Evolutionary conservation across 2,329 filamentous ascomycete genomes (phyloP).

Genomic region (Epichloe elymi): DNA sequence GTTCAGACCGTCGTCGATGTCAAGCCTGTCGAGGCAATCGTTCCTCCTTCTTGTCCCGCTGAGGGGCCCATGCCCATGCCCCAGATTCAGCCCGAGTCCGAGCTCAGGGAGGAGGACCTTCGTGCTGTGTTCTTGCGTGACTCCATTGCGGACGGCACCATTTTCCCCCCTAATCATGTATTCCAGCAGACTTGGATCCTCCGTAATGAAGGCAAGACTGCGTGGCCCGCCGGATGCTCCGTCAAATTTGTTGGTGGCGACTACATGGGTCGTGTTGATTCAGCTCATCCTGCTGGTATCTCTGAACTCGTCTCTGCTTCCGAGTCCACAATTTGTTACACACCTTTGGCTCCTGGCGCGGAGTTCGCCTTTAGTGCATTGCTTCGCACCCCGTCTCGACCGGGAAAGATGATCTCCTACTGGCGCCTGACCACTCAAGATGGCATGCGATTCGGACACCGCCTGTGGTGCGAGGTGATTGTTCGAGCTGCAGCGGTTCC

Average conservation of each 20-base stretch:
- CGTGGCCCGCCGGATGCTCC: constrained; percentile 82
- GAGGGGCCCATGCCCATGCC: constrained; percentile 5
- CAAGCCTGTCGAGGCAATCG: constrained; percentile 42
- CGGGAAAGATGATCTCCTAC: constrained; percentile 80
- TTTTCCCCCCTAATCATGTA: constrained; percentile 53
- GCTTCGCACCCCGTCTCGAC: constrained; percentile 65
- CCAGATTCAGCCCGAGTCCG: constrained; percentile 5
- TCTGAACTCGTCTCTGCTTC: constrained; percentile 64
- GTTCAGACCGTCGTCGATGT: constrained; percentile 65
- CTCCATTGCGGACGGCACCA: constrained; percentile 63
- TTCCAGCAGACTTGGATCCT: constrained; percentile 91
- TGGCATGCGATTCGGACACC: constrained; percentile 77
- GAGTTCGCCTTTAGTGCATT: constrained; percentile 70
- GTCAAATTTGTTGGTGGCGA: constrained; percentile 90
- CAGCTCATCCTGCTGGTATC: constrained; percentile 64
- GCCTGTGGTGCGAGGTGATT: constrained; percentile 85
- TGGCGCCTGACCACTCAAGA: constrained; percentile 82
- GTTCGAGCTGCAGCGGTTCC: constrained; percentile 35
- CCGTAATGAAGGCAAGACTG: constrained; percentile 62
- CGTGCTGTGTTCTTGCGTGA: constrained; percentile 61
- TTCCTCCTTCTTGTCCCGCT: neutral
- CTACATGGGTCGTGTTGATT: constrained; percentile 88
- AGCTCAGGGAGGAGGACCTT: constrained; percentile 19
- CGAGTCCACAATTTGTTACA: constrained; percentile 66
- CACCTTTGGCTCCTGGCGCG: constrained; percentile 58